Base-by-base conservation (phyloP, 2,329 filamentous ascomycete species). In the Pseudogymnoascus sp. region DNA sequence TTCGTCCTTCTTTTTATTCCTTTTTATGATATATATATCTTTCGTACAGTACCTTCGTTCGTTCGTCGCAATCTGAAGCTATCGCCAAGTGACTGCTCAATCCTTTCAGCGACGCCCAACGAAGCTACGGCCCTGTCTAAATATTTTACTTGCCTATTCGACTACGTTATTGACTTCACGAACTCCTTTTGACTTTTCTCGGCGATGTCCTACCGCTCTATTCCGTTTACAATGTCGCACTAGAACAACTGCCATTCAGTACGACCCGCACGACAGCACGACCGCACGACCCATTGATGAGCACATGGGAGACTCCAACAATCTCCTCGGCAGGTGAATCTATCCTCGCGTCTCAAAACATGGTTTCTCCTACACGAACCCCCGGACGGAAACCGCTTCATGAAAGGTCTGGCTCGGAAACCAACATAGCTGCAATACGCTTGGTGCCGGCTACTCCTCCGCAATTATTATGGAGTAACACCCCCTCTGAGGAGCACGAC, bases 401-500 rank as follows among this genome's bases (percentile, higher is more conserved):
- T 47, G 61, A 63, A 35, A 43, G 61, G 37, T 41, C 60, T 2
- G 59, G 58, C 25, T 63, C 61, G n/a, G 30, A 63, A 38, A 39
- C 61, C 16, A 62, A 62, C 50, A 61, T 50, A 62, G 62, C 61
- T 62, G 60, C 58, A 14, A 16, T 61, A 14, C 61, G 58, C 18
- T 20, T 62, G 35, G 61, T 57, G n/a, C 62, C 62, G 25, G 43
- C 34, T 11, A 61, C 50, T 30, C 47, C 50, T 16, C 59, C 59
- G 7, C 43, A 39, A 38, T 41, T 57, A 25, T n/a, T n/a, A 34
- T 57, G 28, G 25, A 63, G 59, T 32, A 62, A 62, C 37, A 62
- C 35, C 30, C 54, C 58, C 32, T 57, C 58, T 20, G 28, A 61
- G 32, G 62, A 62, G 25, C 61, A 63, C 28, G 68, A 69, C 28